These are phyloP conservation scores for Paraphoma sp. DNA, from an alignment of 2,329 filamentous ascomycete genomes.

Conservation along the genomic window DNA sequence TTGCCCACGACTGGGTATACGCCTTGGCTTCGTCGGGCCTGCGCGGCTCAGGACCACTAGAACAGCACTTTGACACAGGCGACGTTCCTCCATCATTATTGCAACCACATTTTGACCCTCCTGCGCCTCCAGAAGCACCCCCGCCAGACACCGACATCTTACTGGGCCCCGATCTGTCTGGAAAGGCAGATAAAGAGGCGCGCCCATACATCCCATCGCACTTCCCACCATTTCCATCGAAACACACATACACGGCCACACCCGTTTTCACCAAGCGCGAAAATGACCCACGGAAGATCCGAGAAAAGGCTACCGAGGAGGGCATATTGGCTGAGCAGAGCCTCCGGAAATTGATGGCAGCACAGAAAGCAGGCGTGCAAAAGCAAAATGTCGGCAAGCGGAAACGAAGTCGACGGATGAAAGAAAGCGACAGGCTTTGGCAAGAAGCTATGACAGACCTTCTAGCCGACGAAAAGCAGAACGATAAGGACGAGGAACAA, in stretches of 20 bases:
- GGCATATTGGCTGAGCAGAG: constrained; percentile 70
- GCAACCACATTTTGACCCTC: constrained; percentile 51
- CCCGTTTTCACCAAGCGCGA: constrained; percentile 65
- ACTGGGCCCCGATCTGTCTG: constrained; percentile 60
- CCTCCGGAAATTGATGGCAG: constrained; percentile 63
- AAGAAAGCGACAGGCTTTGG: constrained; percentile 59
- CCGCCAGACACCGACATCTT: constrained; percentile 55
- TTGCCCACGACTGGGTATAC: constrained; percentile 65
- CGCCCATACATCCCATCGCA: constrained; percentile 64
- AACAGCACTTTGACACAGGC: constrained; percentile 51
- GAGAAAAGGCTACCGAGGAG: constrained; percentile 70
- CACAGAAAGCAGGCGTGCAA: constrained; percentile 55
- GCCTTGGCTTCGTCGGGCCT: constrained; percentile 54
- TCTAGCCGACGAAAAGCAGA: constrained; percentile 48
- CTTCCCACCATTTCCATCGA: constrained; percentile 68
- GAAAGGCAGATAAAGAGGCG: constrained; percentile 53
- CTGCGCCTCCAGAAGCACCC: constrained; percentile 48
- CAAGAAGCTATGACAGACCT: constrained; percentile 63
- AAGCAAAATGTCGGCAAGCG: constrained; percentile 42
- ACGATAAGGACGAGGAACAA: constrained; percentile 31
- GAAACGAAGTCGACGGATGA: constrained; percentile 50
- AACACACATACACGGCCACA: constrained; percentile 68
- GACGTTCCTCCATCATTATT: constrained; percentile 40
- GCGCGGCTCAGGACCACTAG: constrained; percentile 47
- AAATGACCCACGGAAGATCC: constrained; percentile 64